Evolutionary conservation across 345 rosid genomes (phyloP).

Genomic region (Eucalyptus urophylla): DNA sequence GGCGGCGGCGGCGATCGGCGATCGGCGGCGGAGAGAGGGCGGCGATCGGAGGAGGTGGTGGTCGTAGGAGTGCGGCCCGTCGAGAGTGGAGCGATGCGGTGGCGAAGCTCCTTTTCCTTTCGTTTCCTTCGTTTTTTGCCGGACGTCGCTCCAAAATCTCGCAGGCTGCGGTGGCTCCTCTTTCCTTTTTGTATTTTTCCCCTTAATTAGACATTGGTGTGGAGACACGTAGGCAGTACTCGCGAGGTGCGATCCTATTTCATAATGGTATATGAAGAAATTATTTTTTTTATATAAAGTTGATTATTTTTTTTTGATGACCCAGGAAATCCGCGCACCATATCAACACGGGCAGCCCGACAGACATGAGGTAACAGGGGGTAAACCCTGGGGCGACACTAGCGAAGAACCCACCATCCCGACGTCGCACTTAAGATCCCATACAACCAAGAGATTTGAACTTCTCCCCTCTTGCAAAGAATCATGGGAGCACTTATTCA

Average conservation of each 20-base stretch:
- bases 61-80: neutral
- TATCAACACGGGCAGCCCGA: too few species aligned
- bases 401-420: too few species aligned
- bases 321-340: too few species aligned
- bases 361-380: too few species aligned
- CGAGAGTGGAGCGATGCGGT: neutral
- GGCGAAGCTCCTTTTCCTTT: neutral
- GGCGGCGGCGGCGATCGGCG: neutral
- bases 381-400: too few species aligned
- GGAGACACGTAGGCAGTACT: neutral
- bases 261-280: neutral
- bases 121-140: neutral
- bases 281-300: neutral
- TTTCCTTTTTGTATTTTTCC: neutral
- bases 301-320: too few species aligned
- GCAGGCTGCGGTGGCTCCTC: neutral
- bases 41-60: neutral
- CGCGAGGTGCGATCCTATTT: neutral
- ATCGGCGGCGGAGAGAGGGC: neutral
- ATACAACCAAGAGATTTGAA: accelerated
- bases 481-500: too few species aligned
- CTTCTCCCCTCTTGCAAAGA: too few species aligned
- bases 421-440: too few species aligned
- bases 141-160: neutral
- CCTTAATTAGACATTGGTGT: neutral